Percentiles rank a stretch among this genome's conserved stretches.
Conservation (phyloP, 805 yeast species). For the Saccharomycopsis vini region DNA sequence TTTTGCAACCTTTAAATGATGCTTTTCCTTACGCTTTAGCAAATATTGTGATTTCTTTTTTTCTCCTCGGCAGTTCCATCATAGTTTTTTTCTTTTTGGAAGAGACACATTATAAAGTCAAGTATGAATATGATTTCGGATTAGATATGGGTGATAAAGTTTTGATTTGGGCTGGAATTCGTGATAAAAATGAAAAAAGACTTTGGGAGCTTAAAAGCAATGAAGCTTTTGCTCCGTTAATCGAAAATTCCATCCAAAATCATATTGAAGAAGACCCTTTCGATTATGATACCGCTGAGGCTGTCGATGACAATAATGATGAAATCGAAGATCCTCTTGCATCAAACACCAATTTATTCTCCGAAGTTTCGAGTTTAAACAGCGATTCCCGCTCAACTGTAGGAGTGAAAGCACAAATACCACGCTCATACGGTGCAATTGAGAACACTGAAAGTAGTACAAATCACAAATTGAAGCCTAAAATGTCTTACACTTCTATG, state of each 20-base stretch:
- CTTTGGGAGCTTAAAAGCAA: conserved; percentile 23
- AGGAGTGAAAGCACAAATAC: not conserved
- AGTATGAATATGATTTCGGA: conserved; percentile 35
- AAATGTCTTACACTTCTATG: no score
- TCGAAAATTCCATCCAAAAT: not conserved
- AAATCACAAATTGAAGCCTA: not conserved
- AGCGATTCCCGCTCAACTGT: not conserved
- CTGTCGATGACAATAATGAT: conserved; percentile 1
- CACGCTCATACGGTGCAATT: not conserved
- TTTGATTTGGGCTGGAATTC: conserved; percentile 20
- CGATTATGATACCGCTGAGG: conserved; percentile 3
- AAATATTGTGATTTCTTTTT: conserved; percentile 36
- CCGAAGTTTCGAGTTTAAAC: not conserved
- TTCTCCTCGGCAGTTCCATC: conserved; percentile 30
- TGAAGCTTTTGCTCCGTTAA: not conserved
- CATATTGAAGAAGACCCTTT: conserved; percentile 8
- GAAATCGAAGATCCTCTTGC: conserved; percentile 18
- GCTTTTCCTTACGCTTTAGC: conserved; percentile 45
- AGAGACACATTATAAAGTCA: conserved; percentile 39
- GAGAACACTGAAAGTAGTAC: not conserved
- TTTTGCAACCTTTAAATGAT: conserved; percentile 26
- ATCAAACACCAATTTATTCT: not conserved
- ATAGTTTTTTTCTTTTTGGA: conserved; percentile 40
- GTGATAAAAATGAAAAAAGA: conserved; percentile 21
- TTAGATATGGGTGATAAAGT: conserved; percentile 36